These are phyloP conservation scores for Apium graveolens DNA, from an alignment of 129 eudicot species.

Conservation along the genomic window DNA sequence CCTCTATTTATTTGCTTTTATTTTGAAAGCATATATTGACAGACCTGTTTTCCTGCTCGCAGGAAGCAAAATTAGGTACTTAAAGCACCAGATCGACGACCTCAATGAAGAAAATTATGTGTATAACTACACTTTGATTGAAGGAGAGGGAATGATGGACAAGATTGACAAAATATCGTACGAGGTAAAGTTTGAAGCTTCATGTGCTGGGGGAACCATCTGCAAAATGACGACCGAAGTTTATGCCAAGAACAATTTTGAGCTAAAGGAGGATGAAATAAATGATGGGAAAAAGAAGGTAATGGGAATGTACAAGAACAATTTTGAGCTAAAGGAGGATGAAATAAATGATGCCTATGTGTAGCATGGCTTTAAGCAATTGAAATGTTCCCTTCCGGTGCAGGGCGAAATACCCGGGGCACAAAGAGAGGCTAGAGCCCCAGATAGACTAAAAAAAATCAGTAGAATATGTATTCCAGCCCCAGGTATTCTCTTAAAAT, in stretches of 20 bases:
- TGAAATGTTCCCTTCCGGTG: background rate
- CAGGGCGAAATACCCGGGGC: too few species aligned
- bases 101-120: constrained; percentile 33
- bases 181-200: constrained; percentile 44
- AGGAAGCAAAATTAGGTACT: constrained; percentile 12
- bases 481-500: too few species aligned
- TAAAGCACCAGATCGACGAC: constrained; percentile 36
- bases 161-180: constrained; percentile 38
- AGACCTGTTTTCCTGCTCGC: background rate
- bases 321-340: too few species aligned
- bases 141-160: constrained; percentile 33
- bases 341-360: constrained; percentile 54
- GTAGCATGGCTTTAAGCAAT: background rate
- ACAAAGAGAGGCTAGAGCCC: too few species aligned
- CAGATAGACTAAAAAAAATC: too few species aligned
- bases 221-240: constrained; percentile 45
- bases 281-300: constrained; percentile 53
- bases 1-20: background rate
- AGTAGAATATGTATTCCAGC: too few species aligned
- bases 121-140: constrained; percentile 43
- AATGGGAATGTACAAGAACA: constrained; percentile 45
- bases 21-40: background rate
- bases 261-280: constrained; percentile 39
- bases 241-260: constrained; percentile 31
- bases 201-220: constrained; percentile 37